Conservation (phyloP, 805 yeast genomes). For the Starmerella lactis-condensi region DNA sequence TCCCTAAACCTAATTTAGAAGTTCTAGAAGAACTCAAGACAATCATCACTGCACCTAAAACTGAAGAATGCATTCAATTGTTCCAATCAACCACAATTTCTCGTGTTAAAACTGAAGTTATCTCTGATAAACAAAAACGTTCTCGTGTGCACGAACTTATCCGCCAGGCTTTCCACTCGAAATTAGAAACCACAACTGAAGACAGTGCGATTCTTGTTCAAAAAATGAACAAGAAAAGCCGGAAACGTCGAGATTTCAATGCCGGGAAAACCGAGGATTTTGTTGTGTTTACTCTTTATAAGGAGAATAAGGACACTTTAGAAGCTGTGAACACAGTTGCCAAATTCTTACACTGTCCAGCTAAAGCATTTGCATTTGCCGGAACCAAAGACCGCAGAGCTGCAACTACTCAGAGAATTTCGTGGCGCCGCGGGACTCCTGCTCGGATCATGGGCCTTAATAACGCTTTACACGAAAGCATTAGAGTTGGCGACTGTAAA, state of each 20-base stretch:
- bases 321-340: slow-evolving; percentile 67
- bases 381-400: slow-evolving; percentile 97
- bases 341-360: slow-evolving; percentile 56
- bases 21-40: slow-evolving; percentile 12
- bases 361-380: slow-evolving; percentile 55
- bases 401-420: slow-evolving; percentile 70
- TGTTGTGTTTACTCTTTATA: slow-evolving; percentile 64
- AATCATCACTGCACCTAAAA: slow-evolving; percentile 24
- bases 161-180: slow-evolving; percentile 53
- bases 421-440: slow-evolving; percentile 38
- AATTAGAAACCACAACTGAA: slow-evolving; percentile 56
- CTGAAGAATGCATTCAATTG: slow-evolving; percentile 38
- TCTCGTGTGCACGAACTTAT: slow-evolving; percentile 62
- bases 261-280: slow-evolving; percentile 31
- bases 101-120: slow-evolving; percentile 26
- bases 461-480: slow-evolving; percentile 41
- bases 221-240: slow-evolving; percentile 3
- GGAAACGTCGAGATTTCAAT: slow-evolving; percentile 1
- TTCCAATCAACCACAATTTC: slow-evolving; percentile 36
- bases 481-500: slow-evolving; percentile 58
- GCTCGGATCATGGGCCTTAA: slow-evolving; percentile 64
- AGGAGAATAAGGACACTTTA: slow-evolving; percentile 95
- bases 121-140: slow-evolving; percentile 53
- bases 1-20: too few relatives aligned
- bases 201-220: slow-evolving; percentile 21